These are phyloP conservation scores for Colletotrichum sp. DNA, from an alignment of 2,329 filamentous ascomycete genomes.

Conservation along the genomic window DNA sequence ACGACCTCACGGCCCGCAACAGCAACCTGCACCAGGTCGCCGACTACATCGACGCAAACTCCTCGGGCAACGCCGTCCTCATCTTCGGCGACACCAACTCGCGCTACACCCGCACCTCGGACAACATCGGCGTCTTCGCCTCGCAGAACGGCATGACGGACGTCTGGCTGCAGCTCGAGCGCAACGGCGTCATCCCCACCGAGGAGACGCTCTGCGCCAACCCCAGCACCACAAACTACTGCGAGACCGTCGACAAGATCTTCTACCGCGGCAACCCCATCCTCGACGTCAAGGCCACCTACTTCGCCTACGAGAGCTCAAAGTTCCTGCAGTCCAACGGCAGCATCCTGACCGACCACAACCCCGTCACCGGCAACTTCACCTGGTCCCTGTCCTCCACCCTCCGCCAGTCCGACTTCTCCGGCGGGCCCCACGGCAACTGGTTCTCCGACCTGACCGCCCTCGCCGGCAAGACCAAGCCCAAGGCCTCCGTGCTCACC, in stretches of 20 bases:
- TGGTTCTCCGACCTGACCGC: constrained; percentile 62
- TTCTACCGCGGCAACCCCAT: constrained; percentile 61
- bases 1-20: constrained; percentile 60
- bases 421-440: constrained; percentile 52
- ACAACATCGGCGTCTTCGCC: constrained; percentile 57
- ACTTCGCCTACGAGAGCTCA: constrained; percentile 59
- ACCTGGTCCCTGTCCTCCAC: constrained; percentile 42
- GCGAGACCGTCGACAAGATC: constrained; percentile 73
- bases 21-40: constrained; percentile 65
- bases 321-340: constrained; percentile 64
- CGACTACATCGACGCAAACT: constrained; percentile 60
- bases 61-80: constrained; percentile 64
- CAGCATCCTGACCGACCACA: constrained; percentile 66
- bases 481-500: constrained; percentile 41
- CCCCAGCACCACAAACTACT: constrained; percentile 56
- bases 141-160: constrained; percentile 60
- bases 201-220: constrained; percentile 59
- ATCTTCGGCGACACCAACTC: constrained; percentile 71
- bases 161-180: constrained; percentile 62
- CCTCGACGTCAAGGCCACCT: constrained; percentile 50
- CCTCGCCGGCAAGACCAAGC: constrained; percentile 35
- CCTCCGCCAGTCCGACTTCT: constrained; percentile 49
- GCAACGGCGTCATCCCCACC: constrained; percentile 49
- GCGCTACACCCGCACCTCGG: constrained; percentile 62
- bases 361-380: constrained; percentile 65